Base-by-base conservation (phyloP, 2,329 filamentous ascomycete species). In the Acarospora socialis region DNA sequence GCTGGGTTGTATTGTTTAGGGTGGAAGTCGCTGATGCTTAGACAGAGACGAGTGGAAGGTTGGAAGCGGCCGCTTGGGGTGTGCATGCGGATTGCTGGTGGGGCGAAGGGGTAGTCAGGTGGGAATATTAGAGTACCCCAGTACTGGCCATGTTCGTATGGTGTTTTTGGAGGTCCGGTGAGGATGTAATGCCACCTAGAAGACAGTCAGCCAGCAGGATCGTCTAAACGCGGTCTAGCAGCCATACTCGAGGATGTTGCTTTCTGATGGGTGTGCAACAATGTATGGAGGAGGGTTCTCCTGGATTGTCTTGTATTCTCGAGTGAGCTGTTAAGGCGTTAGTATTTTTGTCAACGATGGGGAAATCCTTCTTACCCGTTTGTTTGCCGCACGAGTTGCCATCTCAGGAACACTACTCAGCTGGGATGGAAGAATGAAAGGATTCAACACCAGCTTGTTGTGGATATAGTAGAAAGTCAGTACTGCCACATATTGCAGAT, bases 71-170 rank as follows among this genome's bases (percentile, higher is more conserved):
- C 90, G 8, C 79, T 87, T 2, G 90, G 90, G 0, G 90, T 98
- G 65, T 95, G 90, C 90, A 98, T 98, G 51, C 87, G 83, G 56
- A 98, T 98, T 2, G 90, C 84, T 4, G 90, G 90, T 19, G 90
- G 90, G 8, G 86, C 87, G 57, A 94, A 98, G 16, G 90, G 90
- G 54, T 98, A 98, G 63, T 94, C 86, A 6, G 86, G 73, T 10
- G 90, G 90, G 56, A 98, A 98, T 43, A 92, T 77, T 30, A 98
- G 68, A 2, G 87, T 94, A 28, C 90, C 90, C 90, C 90, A 98
- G 64, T 95, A 98, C 56, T 98, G 90, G 27, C 90, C 90, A 50
- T 77, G 76, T 48, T 92, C 74, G 55, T 98, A 98, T 2, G 90
- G 87, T 1, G 90, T 98, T 38, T 86, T 73, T 39, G 92, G 84